Evolutionary conservation across 495 filamentous ascomycete genomes (phyloP).

Genomic region (Talaromyces ruber): DNA sequence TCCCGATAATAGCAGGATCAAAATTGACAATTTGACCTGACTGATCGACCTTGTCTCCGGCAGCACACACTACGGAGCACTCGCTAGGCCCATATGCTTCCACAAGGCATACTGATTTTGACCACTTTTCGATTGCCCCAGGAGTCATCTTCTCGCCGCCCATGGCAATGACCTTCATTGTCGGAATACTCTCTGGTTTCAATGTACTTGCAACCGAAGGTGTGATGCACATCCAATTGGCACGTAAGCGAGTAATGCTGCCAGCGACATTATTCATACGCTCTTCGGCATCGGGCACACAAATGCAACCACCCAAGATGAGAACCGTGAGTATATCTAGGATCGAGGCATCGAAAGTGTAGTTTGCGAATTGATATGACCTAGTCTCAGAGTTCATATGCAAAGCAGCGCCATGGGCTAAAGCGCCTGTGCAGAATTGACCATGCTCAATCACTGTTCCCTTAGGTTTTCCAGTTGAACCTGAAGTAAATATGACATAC

Average conservation of each 20-base stretch:
- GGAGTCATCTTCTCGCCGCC: constrained; percentile 50
- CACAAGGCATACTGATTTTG: constrained; percentile 29
- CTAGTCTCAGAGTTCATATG: constrained; percentile 42
- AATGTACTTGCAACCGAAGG: constrained; percentile 40
- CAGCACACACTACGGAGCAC: constrained; percentile 36
- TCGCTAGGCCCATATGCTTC: constrained; percentile 51
- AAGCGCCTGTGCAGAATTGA: constrained; percentile 22
- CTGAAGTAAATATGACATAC: constrained; percentile 44
- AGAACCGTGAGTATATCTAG: constrained; percentile 59
- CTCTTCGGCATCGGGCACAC: constrained; percentile 53
- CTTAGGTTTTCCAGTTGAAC: constrained; percentile 44
- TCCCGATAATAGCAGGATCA: constrained; percentile 32
- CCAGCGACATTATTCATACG: constrained; percentile 37
- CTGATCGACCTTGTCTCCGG: constrained; percentile 26
- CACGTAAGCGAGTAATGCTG: constrained; percentile 30
- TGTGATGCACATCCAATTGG: constrained; percentile 29
- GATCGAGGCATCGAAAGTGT: constrained; percentile 60
- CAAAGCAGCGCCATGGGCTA: constrained; percentile 27
- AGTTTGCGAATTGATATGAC: constrained; percentile 60
- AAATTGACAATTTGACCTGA: constrained; percentile 34
- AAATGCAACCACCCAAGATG: constrained; percentile 54
- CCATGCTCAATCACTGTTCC: constrained; percentile 37
- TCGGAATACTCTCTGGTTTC: constrained; percentile 38
- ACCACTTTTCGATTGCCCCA: constrained; percentile 33
- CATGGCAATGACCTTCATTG: constrained; percentile 37